These are phyloP conservation scores for Gracilaria domingensis DNA, from an alignment of 23 red algal genomes.

Conservation along the genomic window DNA sequence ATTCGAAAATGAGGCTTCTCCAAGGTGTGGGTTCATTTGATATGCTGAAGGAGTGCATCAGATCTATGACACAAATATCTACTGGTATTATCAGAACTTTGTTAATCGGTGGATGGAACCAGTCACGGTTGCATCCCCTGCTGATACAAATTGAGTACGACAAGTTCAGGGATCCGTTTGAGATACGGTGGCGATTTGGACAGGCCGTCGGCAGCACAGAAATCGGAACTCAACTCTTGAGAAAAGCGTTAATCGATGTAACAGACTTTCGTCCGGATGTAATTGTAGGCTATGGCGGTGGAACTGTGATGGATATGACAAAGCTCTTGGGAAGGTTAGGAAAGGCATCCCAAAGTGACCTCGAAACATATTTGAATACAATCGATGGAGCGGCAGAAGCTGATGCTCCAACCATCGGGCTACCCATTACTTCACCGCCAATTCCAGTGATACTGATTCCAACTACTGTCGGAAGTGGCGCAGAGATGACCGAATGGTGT, in stretches of 20 bases:
- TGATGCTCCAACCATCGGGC: neutral
- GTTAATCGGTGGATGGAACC: slow-evolving; percentile 66
- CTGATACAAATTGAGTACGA: slow-evolving; percentile 58
- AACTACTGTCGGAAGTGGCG: slow-evolving; percentile 35
- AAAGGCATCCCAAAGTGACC: slow-evolving; percentile 18
- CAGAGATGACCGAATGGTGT: slow-evolving; percentile 61
- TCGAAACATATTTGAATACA: slow-evolving; percentile 11
- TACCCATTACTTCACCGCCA: slow-evolving; percentile 9
- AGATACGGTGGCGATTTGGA: slow-evolving; percentile 31
- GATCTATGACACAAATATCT: slow-evolving; percentile 18
- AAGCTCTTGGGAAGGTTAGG: slow-evolving; percentile 42
- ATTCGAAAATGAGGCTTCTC: slow-evolving; percentile 39
- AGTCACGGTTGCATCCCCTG: slow-evolving; percentile 37
- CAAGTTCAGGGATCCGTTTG: slow-evolving; percentile 48
- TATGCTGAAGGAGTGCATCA: slow-evolving; percentile 36
- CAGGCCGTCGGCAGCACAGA: slow-evolving; percentile 11
- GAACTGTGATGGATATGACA: slow-evolving; percentile 69
- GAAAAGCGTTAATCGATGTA: slow-evolving; percentile 5
- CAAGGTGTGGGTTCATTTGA: slow-evolving; percentile 59
- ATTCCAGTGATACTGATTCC: slow-evolving; percentile 57
- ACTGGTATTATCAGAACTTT: slow-evolving; percentile 19
- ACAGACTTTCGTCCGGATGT: slow-evolving; percentile 52
- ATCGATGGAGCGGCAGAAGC: slow-evolving; percentile 50
- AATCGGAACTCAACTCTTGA: slow-evolving; percentile 10
- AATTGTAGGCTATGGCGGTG: slow-evolving; percentile 68